phyloP scores from a whole-genome alignment of 495 filamentous ascomycete species.

The Darksidea phi region DNA sequence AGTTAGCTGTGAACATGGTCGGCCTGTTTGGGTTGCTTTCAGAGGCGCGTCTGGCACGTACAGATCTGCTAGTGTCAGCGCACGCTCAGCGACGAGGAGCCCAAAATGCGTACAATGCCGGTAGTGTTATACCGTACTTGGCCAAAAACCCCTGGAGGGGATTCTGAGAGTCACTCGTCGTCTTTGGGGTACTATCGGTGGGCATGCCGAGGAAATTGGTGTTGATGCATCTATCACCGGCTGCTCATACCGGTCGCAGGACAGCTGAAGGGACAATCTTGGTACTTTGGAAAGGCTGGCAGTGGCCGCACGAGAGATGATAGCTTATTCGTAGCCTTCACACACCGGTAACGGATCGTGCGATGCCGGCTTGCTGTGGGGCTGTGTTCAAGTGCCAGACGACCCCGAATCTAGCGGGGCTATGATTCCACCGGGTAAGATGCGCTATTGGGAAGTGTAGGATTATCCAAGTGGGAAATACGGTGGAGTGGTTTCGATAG shows the following conservation, averaged over 20 bases:
- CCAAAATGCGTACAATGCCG: slow-evolving; percentile 23
- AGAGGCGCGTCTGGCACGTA: slow-evolving; percentile 21
- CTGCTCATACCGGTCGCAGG: slow-evolving; percentile 7
- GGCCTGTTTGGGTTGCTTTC: slow-evolving; percentile 17
- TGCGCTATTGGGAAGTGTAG: neutral
- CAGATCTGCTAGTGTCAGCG: neutral
- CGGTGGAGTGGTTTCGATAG: slow-evolving; percentile 5
- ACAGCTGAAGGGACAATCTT: neutral
- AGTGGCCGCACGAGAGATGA: neutral
- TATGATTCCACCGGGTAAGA: neutral
- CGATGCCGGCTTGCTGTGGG: too few relatives aligned
- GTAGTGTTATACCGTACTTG: slow-evolving; percentile 20
- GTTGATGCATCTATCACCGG: slow-evolving; percentile 5
- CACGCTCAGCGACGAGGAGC: too few relatives aligned
- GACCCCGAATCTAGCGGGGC: too few relatives aligned
- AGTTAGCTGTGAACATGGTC: slow-evolving; percentile 14
- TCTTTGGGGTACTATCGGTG: slow-evolving; percentile 13
- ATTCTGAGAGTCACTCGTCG: slow-evolving; percentile 17
- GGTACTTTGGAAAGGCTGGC: neutral
- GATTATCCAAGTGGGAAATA: slow-evolving; percentile 1
- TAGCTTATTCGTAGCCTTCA: neutral
- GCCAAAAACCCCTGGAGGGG: slow-evolving; percentile 10
- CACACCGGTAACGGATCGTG: too few relatives aligned
- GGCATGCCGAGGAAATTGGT: slow-evolving; percentile 19
- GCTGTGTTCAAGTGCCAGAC: neutral